These are phyloP conservation scores for Oenanthe sinensis DNA, from an alignment of 129 eudicot species.

Conservation along the genomic window DNA sequence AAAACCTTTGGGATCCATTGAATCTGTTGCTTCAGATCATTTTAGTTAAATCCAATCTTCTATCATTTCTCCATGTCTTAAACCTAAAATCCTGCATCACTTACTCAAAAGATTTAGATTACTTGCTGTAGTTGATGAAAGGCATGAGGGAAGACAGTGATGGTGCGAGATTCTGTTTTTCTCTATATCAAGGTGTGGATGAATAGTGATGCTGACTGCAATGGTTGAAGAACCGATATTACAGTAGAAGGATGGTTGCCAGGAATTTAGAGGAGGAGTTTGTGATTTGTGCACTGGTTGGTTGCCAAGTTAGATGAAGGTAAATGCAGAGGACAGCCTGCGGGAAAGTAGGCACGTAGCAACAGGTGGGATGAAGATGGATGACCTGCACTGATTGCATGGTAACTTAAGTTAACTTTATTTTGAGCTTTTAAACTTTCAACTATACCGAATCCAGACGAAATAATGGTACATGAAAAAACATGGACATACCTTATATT, in stretches of 20 bases:
- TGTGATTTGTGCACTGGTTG: not conserved
- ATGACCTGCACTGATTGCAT: not conserved
- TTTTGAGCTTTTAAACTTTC: not conserved
- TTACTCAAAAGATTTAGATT: too few relatives aligned
- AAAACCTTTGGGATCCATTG: not conserved
- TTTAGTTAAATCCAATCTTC: too few relatives aligned
- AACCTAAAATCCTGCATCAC: too few relatives aligned
- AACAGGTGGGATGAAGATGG: not conserved
- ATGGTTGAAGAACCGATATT: not conserved
- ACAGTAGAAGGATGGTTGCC: not conserved
- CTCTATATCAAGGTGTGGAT: not conserved
- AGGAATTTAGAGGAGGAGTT: not conserved
- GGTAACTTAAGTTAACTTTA: not conserved
- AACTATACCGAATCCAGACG: not conserved
- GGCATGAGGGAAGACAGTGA: not conserved
- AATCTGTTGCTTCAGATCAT: too few relatives aligned
- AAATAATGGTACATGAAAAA: too few relatives aligned
- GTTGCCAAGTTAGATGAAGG: not conserved
- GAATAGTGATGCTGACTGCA: not conserved
- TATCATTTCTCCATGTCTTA: too few relatives aligned
- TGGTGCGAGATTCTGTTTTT: not conserved
- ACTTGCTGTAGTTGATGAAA: too few relatives aligned
- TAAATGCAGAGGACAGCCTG: not conserved
- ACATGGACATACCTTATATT: too few relatives aligned
- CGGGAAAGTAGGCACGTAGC: not conserved